These are phyloP conservation scores for Daldinia sp. DNA, from an alignment of 2,329 filamentous ascomycete species.

Conservation along the genomic window DNA sequence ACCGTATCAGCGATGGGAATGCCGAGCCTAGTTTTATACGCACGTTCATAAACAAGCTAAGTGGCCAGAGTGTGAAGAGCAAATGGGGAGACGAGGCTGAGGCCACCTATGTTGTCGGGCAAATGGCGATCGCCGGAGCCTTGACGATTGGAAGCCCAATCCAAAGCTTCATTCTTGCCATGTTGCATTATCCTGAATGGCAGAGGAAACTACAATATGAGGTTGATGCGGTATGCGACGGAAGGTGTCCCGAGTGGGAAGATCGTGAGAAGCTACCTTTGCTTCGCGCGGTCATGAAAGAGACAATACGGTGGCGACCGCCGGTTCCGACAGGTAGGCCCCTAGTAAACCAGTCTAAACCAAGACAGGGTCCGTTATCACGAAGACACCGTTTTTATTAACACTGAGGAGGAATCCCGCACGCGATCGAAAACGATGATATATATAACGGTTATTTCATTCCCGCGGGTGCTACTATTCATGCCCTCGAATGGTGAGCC, in stretches of 20 bases:
- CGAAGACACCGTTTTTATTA: not conserved
- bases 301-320: slow-evolving; percentile 66
- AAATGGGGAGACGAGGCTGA: slow-evolving; percentile 54
- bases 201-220: slow-evolving; percentile 60
- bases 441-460: slow-evolving; percentile 66
- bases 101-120: slow-evolving; percentile 59
- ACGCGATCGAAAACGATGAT: slow-evolving; percentile 64
- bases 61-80: slow-evolving; percentile 39
- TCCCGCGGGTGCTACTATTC: slow-evolving; percentile 63
- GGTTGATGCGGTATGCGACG: slow-evolving; percentile 59
- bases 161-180: slow-evolving; percentile 58
- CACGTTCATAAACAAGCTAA: slow-evolving; percentile 55
- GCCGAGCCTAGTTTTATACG: slow-evolving; percentile 58
- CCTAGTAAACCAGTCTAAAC: not conserved
- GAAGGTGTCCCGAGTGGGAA: slow-evolving; percentile 60
- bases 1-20: slow-evolving; percentile 49
- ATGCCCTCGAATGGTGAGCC: slow-evolving; percentile 64
- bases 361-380: not conserved
- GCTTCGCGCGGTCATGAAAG: slow-evolving; percentile 63
- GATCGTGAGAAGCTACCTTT: slow-evolving; percentile 61
- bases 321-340: slow-evolving; percentile 64
- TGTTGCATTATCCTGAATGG: slow-evolving; percentile 56
- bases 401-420: slow-evolving; percentile 58
- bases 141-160: slow-evolving; percentile 60
- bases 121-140: slow-evolving; percentile 62